Percentiles rank a stretch among this genome's conserved stretches.
These are phyloP conservation scores for Viola odorata DNA, from an alignment of 345 rosid genomes.

Conservation along the genomic window DNA sequence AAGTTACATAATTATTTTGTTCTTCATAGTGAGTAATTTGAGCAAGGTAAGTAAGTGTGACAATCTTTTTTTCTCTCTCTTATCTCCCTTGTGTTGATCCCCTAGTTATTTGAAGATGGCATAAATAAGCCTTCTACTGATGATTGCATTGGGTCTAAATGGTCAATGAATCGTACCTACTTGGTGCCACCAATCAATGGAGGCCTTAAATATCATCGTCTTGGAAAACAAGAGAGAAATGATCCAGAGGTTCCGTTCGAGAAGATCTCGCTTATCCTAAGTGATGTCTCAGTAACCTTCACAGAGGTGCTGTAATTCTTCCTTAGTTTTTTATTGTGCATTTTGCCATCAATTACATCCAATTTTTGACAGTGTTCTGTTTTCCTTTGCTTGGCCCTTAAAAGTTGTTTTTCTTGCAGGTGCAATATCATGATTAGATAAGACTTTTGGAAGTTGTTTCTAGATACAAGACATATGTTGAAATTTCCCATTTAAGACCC, in stretches of 20 bases:
- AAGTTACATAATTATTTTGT: neutral
- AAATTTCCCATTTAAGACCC: conserved; percentile 90
- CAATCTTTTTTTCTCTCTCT: neutral
- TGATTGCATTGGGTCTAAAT: conserved; percentile 42
- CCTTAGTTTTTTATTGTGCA: neutral
- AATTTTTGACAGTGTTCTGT: neutral
- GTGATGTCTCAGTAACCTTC: conserved; percentile 72
- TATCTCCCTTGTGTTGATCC: conserved; percentile 9
- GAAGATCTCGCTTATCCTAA: conserved; percentile 75
- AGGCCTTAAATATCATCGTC: conserved; percentile 85
- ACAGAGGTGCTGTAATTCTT: conserved; percentile 57
- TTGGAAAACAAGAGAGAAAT: conserved; percentile 90
- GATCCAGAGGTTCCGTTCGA: conserved; percentile 91
- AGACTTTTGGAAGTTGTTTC: conserved; percentile 87
- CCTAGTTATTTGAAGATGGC: conserved; percentile 95
- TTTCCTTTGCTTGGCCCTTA: neutral
- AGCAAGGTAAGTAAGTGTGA: neutral
- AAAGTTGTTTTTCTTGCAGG: conserved; percentile 42
- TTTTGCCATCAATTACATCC: neutral
- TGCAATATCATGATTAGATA: conserved; percentile 95
- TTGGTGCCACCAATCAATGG: conserved; percentile 90
- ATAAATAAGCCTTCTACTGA: conserved; percentile 55
- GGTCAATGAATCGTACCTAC: conserved; percentile 75
- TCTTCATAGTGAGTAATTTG: neutral
- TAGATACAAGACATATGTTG: conserved; percentile 71